Evolutionary conservation across 441 rosid genomes (phyloP), one percentile per base, ranked within the genome.

Genomic region (Pelargonium myrrhifolium): DNA sequence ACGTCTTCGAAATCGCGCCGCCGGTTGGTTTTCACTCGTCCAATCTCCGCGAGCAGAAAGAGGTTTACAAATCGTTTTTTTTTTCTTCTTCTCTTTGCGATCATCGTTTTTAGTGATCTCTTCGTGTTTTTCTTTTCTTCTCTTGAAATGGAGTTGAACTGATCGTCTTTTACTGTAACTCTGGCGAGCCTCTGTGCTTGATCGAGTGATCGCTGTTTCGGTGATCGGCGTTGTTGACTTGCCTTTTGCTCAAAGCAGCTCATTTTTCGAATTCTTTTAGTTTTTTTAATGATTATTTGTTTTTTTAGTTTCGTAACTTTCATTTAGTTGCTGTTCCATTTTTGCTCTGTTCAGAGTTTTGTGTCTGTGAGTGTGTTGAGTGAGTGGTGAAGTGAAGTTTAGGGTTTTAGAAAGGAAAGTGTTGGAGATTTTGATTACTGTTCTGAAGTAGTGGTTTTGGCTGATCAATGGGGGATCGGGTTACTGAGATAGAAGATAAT

Each of bases 1-100:
- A 82, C 18, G 86, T 83, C 65, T 75, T 81, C 74, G 89, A 85
- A 77, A 74, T 83, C 60, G 81, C 83, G 62, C 78, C 85, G 35
- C 85, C 83, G 72, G 56, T 7, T 18, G 31, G 65, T 24, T 73
- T 71, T 67, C 78, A 78, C 65, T 12, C 77, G 66, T 74, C 80
- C 39, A 74, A 47, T 40, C 74, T 71, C 67, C 67, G 63, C 35
- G 84, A 76, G 69, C 72, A 71, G 1, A 79, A 78, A 35, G 79
- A 86, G 98, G 98, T 92, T 9, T 9, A 37, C 22, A 65, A n/a
- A 51, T 53, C 68, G 17, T 43, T 10, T 22, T 24, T 40, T 53
- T 69, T 35, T 4, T 71, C 65, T 62, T 22, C 47, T 6, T 47
- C 24, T 56, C 60, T 35, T 12, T 18, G 0, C 31, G 35, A 11